Percentiles rank a stretch among this genome's conserved stretches.
Evolutionary conservation across 1,139 yeast genomes (phyloP).

Genomic region (Yamadazyma epiphylla): DNA sequence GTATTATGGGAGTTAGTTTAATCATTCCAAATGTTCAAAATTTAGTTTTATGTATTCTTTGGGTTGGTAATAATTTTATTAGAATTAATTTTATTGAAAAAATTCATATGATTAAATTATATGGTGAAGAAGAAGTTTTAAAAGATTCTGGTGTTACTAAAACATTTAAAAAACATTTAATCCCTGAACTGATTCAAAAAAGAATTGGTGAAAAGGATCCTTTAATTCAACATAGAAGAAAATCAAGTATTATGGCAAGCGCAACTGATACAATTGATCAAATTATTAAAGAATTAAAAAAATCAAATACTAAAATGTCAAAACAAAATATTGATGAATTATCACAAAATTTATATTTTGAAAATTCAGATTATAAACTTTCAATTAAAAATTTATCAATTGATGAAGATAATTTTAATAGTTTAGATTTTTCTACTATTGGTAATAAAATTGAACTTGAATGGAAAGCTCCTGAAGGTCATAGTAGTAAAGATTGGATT

Average conservation of each 20-base stretch:
- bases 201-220: conserved; percentile 18
- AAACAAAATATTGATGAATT: conserved; percentile 39
- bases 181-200: conserved; percentile 39
- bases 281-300: conserved; percentile 37
- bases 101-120: conserved; percentile 74
- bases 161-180: conserved; percentile 52
- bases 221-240: conserved; percentile 17
- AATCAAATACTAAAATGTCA: conserved; percentile 27
- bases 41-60: conserved; percentile 52
- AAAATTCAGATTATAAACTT: conserved; percentile 33
- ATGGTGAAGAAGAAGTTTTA: conserved; percentile 61
- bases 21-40: conserved; percentile 60
- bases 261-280: conserved; percentile 39
- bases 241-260: conserved; percentile 17
- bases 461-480: conserved; percentile 54
- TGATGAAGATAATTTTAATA: conserved; percentile 11
- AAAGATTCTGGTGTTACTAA: conserved; percentile 67
- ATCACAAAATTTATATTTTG: conserved; percentile 38
- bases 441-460: conserved; percentile 55
- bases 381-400: conserved; percentile 19
- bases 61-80: conserved; percentile 67
- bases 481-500: conserved; percentile 63
- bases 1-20: conserved; percentile 75
- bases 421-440: conserved; percentile 25
- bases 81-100: conserved; percentile 75